Evolutionary conservation across 75 land plant species (phyloP), one percentile per base, ranked within the genome.

Genomic region (Picea sitchensis): DNA sequence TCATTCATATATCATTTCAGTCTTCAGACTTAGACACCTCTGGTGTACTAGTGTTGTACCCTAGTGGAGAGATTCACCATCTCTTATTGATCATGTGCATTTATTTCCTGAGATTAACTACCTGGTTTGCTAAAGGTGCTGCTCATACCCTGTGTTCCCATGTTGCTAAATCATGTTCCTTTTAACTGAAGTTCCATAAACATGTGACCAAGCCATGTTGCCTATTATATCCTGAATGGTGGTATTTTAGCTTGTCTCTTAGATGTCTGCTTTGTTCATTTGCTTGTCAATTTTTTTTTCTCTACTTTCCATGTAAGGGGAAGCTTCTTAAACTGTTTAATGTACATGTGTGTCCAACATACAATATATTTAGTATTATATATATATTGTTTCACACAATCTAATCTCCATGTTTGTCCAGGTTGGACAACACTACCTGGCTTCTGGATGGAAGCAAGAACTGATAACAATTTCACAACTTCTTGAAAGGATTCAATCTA

Each of bases 401-500:
- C 23, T 20, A n/a, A 71, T 75, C 26, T 38, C 20, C 2, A 75
- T 38, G 23, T 41, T 64, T 76, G 77, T 86, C 60, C 86, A 97
- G 99, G 96, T 97, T 73, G 99, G 99, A 56, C 94, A 89, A 78
- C 90, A 95, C 78, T 97, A 97, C 79, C 80, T 97, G 31, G 94
- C 87, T 31, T n/a, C 88, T 58, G 96, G 90, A 14, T 97, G 99
- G 99, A 97, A 89, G 84, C 99, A 97, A 80, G 99, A 97, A 82
- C 88, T 97, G 13, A 97, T 95, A 61, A 90, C 92, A 18, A 90
- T 97, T 59, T 91, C 91, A 32, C 78, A 93, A 71, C 92, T 97
- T 81, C 86, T 97, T 67, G 87, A 87, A 77, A 88, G 90, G 86
- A 86, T 90, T 77, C 80, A 79, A 54, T 77, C 85, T 32, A 62